A percentile compares a stretch with the other conserved stretches of the same genome.
Evolutionary conservation across 305 asterid species (phyloP).

Genomic region (Stenogyne calaminthoides): DNA sequence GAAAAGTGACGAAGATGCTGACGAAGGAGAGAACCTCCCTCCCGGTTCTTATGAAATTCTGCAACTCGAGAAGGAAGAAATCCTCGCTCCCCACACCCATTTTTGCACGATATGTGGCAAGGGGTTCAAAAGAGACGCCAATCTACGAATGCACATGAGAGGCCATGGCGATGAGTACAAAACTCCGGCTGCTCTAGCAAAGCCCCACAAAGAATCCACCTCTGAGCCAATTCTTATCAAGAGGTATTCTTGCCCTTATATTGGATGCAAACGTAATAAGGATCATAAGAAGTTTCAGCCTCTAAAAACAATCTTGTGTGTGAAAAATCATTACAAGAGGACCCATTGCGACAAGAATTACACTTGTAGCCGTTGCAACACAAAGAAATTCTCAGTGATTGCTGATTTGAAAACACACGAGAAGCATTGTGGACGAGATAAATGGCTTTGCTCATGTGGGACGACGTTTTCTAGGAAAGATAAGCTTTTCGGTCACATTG

Average conservation of each 20-base stretch:
- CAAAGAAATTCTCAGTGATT: conserved; percentile 84
- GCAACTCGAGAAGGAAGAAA: conserved; percentile 95
- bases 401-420: conserved; percentile 95
- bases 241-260: conserved; percentile 88
- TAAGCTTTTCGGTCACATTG: conserved; percentile 87
- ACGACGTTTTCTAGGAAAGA: conserved; percentile 96
- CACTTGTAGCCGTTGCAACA: conserved; percentile 87
- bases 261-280: conserved; percentile 90
- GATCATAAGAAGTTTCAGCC: conserved; percentile 93
- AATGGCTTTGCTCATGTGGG: conserved; percentile 97
- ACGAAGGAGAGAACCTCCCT: conserved; percentile 86
- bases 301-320: conserved; percentile 80
- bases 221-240: conserved; percentile 62
- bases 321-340: conserved; percentile 92
- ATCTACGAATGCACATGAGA: conserved; percentile 68
- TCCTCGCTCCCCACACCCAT: conserved; percentile 94
- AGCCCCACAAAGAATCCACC: conserved; percentile 70
- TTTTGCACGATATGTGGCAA: conserved; percentile 61
- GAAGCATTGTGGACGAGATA: conserved; percentile 90
- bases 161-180: conserved; percentile 80
- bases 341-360: conserved; percentile 93
- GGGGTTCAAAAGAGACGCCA: conserved; percentile 70
- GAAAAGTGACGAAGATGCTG: conserved; percentile 88
- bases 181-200: conserved; percentile 90
- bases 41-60: conserved; percentile 90